Evolutionary conservation across 2,329 filamentous ascomycete genomes (phyloP), one percentile per base, ranked within the genome.

Genomic region (Pleochaeta shiraiana): DNA sequence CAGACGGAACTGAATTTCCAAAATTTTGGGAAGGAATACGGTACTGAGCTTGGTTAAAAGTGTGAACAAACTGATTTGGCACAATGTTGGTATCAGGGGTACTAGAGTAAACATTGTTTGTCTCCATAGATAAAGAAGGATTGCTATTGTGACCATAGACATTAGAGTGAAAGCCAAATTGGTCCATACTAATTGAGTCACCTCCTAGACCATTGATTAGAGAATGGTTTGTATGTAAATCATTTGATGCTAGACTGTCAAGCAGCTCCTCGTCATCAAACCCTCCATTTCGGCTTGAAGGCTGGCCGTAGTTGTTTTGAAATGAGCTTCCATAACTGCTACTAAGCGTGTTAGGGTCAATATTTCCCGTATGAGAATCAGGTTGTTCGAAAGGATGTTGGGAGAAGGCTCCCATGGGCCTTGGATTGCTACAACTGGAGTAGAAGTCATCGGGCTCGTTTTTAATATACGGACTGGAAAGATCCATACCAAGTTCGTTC

Each of bases 81-180:
- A 95, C 92, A 5, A 92, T 90, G 64, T 90, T 87, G 63, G 90
- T 90, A 67, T 97, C 92, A 3, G 92, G 91, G 1, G 91, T 95
- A 73, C 88, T 89, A 24, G 92, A 95, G 75, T 87, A 97, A 67
- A 89, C 83, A 71, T 87, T 86, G 60, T 81, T 71, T 26, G 79
- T 82, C 68, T 88, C 84, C 70, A 86, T 81, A 66, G 83, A 81
- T 43, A 86, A 74, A 37, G 78, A 75, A 65, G 77, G 72, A 66
- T 78, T 79, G 63, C 76, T 79, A 65, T 86, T 84, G 65, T 86
- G 76, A 63, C 74, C 73, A 69, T 82, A 84, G 21, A 81, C 76
- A 62, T 76, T 76, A 64, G 82, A 79, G 34, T 76, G 72, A 69
- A 80, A 84, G 66, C 78, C 77, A 74, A 87, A 83, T 11, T 61